Conservation (phyloP, 305 asterid genomes). For the Solanum hybrid region DNA sequence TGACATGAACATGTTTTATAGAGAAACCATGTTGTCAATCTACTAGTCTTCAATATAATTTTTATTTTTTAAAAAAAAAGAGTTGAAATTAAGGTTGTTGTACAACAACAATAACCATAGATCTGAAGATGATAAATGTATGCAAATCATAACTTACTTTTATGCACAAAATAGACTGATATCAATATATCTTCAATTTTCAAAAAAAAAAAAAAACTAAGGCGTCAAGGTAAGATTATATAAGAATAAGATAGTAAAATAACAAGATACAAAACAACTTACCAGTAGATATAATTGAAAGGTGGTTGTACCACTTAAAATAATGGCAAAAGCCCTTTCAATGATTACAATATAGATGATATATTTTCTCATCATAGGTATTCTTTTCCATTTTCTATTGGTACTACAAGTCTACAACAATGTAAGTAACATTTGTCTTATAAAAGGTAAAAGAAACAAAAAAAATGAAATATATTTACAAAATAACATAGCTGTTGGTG, state of each 20-base stretch:
- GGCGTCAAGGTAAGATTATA: too few relatives aligned
- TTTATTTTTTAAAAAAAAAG: too few relatives aligned
- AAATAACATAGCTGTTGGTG: neutral
- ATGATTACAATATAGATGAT: neutral
- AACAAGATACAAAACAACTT: neutral
- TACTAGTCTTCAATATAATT: neutral
- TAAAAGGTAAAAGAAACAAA: neutral
- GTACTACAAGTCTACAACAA: neutral
- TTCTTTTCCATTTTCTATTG: neutral
- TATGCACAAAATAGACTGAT: too few relatives aligned
- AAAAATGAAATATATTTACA: neutral
- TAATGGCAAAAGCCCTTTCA: neutral
- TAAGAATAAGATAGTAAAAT: neutral
- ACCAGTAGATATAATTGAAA: neutral
- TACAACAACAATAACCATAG: too few relatives aligned
- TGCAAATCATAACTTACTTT: too few relatives aligned
- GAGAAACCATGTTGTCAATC: neutral
- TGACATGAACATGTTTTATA: neutral
- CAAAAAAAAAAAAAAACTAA: too few relatives aligned
- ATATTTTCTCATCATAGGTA: neutral
- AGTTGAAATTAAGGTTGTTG: neutral
- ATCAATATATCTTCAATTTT: rapidly evolving
- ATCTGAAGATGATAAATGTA: too few relatives aligned
- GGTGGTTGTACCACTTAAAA: neutral
- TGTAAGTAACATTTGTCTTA: neutral